Evolutionary conservation across 208 protist genomes (phyloP).

Genomic region (Lotmaria passim): DNA sequence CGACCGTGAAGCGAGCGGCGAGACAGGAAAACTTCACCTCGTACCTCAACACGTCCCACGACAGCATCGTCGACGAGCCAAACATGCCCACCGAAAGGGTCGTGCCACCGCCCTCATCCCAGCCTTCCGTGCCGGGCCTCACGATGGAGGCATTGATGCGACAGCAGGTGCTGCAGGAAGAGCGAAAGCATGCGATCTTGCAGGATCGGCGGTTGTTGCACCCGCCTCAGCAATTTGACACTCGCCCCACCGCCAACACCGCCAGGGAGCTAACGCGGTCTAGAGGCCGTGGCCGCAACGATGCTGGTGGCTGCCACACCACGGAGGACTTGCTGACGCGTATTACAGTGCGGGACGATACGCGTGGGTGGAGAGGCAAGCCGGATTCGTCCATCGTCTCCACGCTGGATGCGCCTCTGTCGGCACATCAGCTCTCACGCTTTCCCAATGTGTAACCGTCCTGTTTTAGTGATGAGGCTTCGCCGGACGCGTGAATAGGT

Average conservation of each 20-base stretch:
- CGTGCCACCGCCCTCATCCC: background rate
- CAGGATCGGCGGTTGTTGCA: background rate
- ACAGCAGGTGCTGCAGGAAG: background rate
- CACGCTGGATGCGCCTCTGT: background rate
- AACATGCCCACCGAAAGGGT: background rate
- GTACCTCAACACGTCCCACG: background rate
- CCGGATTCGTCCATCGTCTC: constrained; percentile 4
- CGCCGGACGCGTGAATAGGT: background rate
- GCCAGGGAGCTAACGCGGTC: background rate
- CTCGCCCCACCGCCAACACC: background rate
- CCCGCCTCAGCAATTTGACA: no score
- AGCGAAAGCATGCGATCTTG: background rate
- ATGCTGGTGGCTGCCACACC: background rate
- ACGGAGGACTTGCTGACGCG: constrained; percentile 16
- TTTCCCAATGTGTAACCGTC: no score
- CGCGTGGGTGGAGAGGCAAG: background rate
- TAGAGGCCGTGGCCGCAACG: background rate
- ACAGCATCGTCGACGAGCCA: background rate
- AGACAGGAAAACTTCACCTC: no score
- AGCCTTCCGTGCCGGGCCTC: background rate
- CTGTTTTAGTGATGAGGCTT: no score
- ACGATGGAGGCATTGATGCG: constrained; percentile 7
- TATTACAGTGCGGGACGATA: constrained; percentile 1
- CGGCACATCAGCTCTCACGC: no score
- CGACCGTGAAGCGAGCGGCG: background rate